Conservation (phyloP, 139 green algal genomes). For the Chlorella sp. region DNA sequence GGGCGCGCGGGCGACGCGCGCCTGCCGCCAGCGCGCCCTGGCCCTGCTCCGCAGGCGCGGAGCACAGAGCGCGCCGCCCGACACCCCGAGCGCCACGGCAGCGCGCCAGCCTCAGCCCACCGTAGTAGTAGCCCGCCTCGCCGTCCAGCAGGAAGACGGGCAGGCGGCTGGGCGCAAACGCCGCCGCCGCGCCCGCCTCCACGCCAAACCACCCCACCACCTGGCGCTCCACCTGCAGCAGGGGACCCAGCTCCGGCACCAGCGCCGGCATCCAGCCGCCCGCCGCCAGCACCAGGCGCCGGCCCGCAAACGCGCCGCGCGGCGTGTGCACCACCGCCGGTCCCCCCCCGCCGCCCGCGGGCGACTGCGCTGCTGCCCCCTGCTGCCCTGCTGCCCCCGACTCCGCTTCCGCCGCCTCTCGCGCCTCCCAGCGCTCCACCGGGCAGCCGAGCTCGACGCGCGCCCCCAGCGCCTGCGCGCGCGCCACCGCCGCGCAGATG, state of each 20-base stretch:
- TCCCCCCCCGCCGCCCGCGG: slow-evolving; percentile 5
- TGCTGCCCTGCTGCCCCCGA: not conserved
- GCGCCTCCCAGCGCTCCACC: slow-evolving; percentile 35
- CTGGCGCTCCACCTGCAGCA: slow-evolving; percentile 44
- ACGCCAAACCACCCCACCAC: slow-evolving; percentile 70
- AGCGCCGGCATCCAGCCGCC: slow-evolving; percentile 72
- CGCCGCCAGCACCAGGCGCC: slow-evolving; percentile 55
- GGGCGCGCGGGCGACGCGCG: too few relatives aligned
- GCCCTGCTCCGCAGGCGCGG: too few relatives aligned
- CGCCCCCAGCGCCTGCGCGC: slow-evolving; percentile 34
- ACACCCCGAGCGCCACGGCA: too few relatives aligned
- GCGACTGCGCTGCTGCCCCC: slow-evolving; percentile 8
- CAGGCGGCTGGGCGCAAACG: slow-evolving; percentile 33
- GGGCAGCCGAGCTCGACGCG: slow-evolving; percentile 20
- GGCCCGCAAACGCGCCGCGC: not conserved
- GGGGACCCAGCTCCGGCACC: slow-evolving; percentile 58
- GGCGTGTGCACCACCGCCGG: not conserved
- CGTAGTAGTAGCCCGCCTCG: slow-evolving; percentile 33
- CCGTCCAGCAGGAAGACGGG: slow-evolving; percentile 64
- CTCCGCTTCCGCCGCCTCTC: not conserved
- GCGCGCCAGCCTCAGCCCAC: not conserved
- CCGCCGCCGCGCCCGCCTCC: slow-evolving; percentile 17
- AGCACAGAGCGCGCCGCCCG: too few relatives aligned
- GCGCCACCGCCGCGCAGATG: slow-evolving; percentile 52
- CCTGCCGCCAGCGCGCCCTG: too few relatives aligned